Evolutionary conservation across 306 rosid genomes (phyloP), one percentile per base, ranked within the genome.

Genomic region (Medicago ruthenica): DNA sequence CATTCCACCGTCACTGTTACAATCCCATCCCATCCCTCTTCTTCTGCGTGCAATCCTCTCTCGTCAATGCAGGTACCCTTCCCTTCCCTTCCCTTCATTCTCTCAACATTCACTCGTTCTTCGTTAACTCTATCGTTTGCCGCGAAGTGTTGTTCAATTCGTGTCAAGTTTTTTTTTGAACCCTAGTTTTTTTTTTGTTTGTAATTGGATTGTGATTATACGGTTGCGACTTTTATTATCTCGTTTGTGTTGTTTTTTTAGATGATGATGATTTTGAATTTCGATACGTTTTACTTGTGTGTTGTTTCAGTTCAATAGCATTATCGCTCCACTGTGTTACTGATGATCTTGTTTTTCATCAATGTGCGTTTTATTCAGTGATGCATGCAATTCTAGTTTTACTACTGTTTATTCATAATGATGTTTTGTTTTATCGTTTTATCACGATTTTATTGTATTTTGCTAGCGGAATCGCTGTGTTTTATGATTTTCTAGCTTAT

Each of bases 31-130:
- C 78, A 73, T 81, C 83, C 78, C 70, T 81, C 84, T 58, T 85
- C 81, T 24, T 61, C 67, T 61, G 1, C n/a, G 73, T 74, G 74
- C 81, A 79, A 39, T 13, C 11, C 51, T 81, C 77, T 0, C 60
- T 66, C 41, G 79, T 88, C 92, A 91, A 91, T 89, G 96, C 92
- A 67, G 96, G 90, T 87, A 78, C 48, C 78, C 59, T 10, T 67
- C 34, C 20, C 61, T 20, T 11, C 36, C 34, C 76, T 42, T 81
- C 72, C 44, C 77, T 67, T 10, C 45, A 67, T 76, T 41, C 34
- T 51, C 13, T 73, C 34, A 21, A 57, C 82, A 50, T 68, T 74
- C 60, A 12, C 10, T 4, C 39, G 6, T 31, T 61, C 58, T 63
- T 58, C 60, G n/a, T 0, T 64, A 79, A 53, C 80, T 65, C 48